Percentiles rank a stretch among this genome's conserved stretches.
Conservation (phyloP, 768 basidiomycete genomes). For the Boletus rubescentipes region DNA sequence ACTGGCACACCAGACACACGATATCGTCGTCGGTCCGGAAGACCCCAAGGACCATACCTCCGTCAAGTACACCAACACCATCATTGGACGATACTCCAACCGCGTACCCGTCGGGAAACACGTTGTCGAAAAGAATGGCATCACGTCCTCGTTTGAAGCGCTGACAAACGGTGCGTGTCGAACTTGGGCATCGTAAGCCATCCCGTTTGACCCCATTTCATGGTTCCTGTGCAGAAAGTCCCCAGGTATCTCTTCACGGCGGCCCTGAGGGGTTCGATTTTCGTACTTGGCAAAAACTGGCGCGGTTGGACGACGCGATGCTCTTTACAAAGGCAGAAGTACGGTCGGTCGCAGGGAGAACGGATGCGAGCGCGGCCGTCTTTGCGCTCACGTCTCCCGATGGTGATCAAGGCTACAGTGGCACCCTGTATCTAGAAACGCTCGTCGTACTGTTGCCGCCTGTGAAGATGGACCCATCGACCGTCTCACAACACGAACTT, state of each 20-base stretch:
- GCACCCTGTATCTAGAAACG: slow-evolving; percentile 58
- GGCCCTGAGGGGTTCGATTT: slow-evolving; percentile 67
- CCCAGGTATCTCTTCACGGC: slow-evolving; percentile 68
- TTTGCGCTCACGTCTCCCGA: slow-evolving; percentile 59
- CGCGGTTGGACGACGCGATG: slow-evolving; percentile 35
- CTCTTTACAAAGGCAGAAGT: slow-evolving; percentile 62
- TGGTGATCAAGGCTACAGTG: slow-evolving; percentile 73
- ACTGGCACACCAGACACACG: slow-evolving; percentile 57
- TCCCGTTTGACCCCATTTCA: slow-evolving; percentile 16
- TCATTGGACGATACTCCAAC: slow-evolving; percentile 74
- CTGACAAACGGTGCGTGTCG: slow-evolving; percentile 38
- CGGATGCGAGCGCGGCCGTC: slow-evolving; percentile 41
- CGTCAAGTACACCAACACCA: slow-evolving; percentile 70
- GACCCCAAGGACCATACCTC: slow-evolving; percentile 52
- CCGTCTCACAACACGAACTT: slow-evolving; percentile 44
- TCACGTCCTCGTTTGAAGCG: slow-evolving; percentile 47
- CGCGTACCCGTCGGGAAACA: slow-evolving; percentile 63
- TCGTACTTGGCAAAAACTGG: slow-evolving; percentile 49
- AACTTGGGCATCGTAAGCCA: neutral
- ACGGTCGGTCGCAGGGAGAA: slow-evolving; percentile 36
- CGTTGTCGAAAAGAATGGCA: slow-evolving; percentile 50
- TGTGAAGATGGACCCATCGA: slow-evolving; percentile 24
- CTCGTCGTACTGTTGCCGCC: slow-evolving; percentile 49
- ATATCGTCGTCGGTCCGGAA: slow-evolving; percentile 75
- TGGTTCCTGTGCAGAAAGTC: slow-evolving; percentile 37